Evolutionary conservation across 1,284 basidiomycete genomes (phyloP).

Genomic region (Naganishia cerealis): DNA sequence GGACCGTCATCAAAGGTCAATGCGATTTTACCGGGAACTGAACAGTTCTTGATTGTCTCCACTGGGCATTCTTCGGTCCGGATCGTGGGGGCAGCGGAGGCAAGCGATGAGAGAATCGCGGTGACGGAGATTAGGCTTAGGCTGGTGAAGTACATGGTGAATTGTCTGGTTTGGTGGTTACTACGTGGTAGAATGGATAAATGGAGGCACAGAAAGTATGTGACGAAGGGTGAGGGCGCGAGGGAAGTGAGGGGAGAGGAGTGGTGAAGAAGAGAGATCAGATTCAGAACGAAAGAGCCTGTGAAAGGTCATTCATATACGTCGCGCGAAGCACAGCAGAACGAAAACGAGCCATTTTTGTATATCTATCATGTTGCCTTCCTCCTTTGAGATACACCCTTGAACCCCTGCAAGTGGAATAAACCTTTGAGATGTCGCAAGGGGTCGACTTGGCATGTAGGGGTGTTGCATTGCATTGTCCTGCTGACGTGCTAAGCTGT

Average conservation of each 20-base stretch:
- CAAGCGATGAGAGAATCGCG: background rate
- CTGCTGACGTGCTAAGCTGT: background rate
- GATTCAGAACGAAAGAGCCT: background rate
- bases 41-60: slow-evolving; percentile 4
- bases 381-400: slow-evolving; percentile 7
- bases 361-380: background rate
- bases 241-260: background rate
- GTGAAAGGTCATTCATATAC: background rate
- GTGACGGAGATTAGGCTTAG: slow-evolving; percentile 12
- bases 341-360: background rate
- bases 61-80: background rate
- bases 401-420: background rate
- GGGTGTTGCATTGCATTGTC: background rate
- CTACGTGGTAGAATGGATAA: background rate
- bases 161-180: background rate
- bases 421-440: background rate
- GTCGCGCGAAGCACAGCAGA: background rate
- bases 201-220: background rate
- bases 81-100: background rate
- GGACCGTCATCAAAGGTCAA: slow-evolving; percentile 60
- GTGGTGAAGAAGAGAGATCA: background rate
- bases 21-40: slow-evolving; percentile 45
- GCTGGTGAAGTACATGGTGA: slow-evolving; percentile 2
- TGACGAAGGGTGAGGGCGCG: background rate
- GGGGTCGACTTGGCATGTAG: background rate